Base-by-base conservation (phyloP, 1,284 basidiomycete species). In the Moesziomyces sp. region DNA sequence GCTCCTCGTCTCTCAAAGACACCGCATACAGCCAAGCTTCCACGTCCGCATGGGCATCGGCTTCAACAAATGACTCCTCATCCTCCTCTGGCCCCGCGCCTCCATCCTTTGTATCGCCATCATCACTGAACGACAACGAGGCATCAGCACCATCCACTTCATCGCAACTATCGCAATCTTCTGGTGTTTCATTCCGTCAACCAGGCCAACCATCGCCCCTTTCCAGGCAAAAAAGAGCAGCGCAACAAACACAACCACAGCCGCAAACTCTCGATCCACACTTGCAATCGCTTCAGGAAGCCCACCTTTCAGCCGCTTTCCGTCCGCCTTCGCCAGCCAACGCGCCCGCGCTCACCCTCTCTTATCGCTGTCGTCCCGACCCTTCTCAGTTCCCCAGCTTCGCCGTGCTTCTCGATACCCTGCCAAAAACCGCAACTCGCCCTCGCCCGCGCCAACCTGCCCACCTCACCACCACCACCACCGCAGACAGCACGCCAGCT, bases 301-400 rank as follows among this genome's bases (percentile, higher is more conserved):
- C 48, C 18, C 35, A 53, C 10, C 19, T 54, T 9, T 62, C 58
- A 13, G 71, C 58, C 38, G 71, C 71, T 14, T 61, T 69, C 38
- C 54, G 61, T 9, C 68, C 69, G 2, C 76, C 76, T 5, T 64
- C 70, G 30, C 76, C 74, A 9, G 48, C 66, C 7, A 45, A 49
- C 35, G 73, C 74, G 1, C 73, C 76, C 26, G 51, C 62, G n/a
- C 61, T 78, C 30, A 78, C 74, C 18, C 35, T 78, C 23, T 76
- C 76, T 11, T 68, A 76, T 51, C 69, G 66, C 1, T 72, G 52
- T n/a, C 24, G 54, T 3, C 65, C 74, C 16, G 58, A 57, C 40
- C 58, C 70, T 0, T 34, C 49, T 5, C 42, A 51, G 2, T 64
- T 74, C 26, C 53, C 71, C 8, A 56, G 14, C 59, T 74, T 67